Evolutionary conservation across 257 asterid species (phyloP), one percentile per base, ranked within the genome.

Genomic region (Avicennia marina): DNA sequence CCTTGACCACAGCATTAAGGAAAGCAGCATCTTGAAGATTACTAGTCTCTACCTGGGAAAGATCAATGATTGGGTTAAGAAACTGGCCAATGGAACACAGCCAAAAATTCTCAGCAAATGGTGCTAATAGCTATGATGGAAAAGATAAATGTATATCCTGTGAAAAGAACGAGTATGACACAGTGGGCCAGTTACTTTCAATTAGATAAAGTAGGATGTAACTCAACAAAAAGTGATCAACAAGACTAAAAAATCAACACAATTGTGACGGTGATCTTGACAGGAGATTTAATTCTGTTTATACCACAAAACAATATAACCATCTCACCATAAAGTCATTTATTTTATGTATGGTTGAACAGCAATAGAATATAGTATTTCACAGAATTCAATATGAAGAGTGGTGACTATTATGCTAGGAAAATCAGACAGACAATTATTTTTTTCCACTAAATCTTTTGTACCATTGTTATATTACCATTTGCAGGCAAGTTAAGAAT

Each of bases 1-100:
- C 98, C 98, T 90, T 90, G 16, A 87, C 98, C 62, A 90, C 98
- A 47, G 96, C 95, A 64, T 76, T 85, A 36, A 90, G 88, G 72
- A 79, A 83, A 67, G 84, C 67, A 17, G 94, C 82, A 69, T 87
- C 77, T 36, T 85, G 96, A 69, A 90, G 75, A 70, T 75, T 74
- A 52, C 84, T 62, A 15, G 88, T 64, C 58, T 82, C 93, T 67
- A 77, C 81, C 94, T 84, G 85, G 56, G 58, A 79, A 69, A 52
- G 18, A 45, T 46, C 57, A 46, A 56, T 26, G 44, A 55, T 58
- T 42, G 53, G 50, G 36, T 32, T 39, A 24, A 52, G 52, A 45
- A 58, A 48, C 70, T 41, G n/a, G 50, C 7, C 11, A 44, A 38
- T 32, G 46, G 2, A 49, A 12, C 36, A 4, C n/a, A 13, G n/a